Conservation (phyloP, 176 grass and related monocot species). For the Areca catechu region DNA sequence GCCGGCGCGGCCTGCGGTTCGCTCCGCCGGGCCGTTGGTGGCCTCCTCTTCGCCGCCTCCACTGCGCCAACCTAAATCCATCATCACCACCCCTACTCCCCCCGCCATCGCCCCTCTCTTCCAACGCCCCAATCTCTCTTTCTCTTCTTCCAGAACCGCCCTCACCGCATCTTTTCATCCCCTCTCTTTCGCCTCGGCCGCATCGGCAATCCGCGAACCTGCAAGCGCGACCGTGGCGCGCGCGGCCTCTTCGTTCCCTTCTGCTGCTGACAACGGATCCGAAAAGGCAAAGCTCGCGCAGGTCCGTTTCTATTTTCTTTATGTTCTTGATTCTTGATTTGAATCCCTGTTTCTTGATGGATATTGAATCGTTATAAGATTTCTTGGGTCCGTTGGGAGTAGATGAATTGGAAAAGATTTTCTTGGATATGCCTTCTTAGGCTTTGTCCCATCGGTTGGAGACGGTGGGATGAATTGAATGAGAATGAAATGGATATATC, state of each 20-base stretch:
- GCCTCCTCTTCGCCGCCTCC: neutral
- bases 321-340: slow-evolving; percentile 2
- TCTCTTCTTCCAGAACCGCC: neutral
- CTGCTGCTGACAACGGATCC: slow-evolving; percentile 32
- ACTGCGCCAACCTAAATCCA: no score
- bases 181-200: neutral
- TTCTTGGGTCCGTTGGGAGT: no score
- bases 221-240: neutral
- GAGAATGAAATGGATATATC: no score
- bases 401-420: no score
- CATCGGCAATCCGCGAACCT: neutral
- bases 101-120: no score
- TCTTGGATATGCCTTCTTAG: no score
- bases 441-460: no score
- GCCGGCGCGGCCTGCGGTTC: slow-evolving; percentile 21
- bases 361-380: no score
- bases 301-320: slow-evolving; percentile 26
- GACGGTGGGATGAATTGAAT: no score
- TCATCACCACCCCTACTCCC: slow-evolving; percentile 11
- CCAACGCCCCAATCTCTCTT: slow-evolving; percentile 2
- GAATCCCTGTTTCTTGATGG: neutral
- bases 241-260: neutral
- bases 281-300: slow-evolving; percentile 71
- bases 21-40: slow-evolving; percentile 1
- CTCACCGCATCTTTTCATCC: neutral